Evolutionary conservation across 1,284 basidiomycete genomes (phyloP).

Genomic region (Pseudozyma sp.): DNA sequence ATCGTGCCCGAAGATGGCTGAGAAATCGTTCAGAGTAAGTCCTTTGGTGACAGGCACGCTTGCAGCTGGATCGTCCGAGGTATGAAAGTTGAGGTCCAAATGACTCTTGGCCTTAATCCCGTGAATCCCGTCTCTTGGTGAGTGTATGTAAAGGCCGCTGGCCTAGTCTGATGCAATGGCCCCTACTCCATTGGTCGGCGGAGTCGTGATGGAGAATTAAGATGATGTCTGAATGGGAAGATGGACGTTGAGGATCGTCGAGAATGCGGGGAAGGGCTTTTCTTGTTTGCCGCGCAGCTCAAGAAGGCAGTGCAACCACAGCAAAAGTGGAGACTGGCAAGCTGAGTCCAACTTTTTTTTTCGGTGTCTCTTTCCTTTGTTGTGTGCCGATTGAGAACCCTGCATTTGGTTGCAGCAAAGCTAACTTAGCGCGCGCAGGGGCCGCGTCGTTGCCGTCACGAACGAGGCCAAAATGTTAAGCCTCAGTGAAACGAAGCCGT

Average conservation of each 20-base stretch:
- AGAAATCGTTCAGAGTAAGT: no score
- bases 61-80: no score
- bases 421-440: constrained; percentile 12
- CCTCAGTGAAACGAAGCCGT: not conserved
- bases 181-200: no score
- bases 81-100: no score
- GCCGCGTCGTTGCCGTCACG: constrained; percentile 3
- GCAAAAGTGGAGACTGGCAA: constrained; percentile 5
- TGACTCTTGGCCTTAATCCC: no score
- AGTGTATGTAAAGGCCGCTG: no score
- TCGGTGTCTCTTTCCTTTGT: not conserved
- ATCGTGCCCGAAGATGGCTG: constrained; percentile 9
- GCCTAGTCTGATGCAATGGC: no score
- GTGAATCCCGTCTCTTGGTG: no score
- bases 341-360: constrained; percentile 7
- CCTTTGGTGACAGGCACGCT: no score
- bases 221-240: not conserved
- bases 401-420: constrained; percentile 26
- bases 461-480: constrained; percentile 5
- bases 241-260: not conserved
- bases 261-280: not conserved
- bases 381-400: constrained; percentile 16
- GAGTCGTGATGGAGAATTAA: no score
- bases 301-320: constrained; percentile 9
- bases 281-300: not conserved